Conservation (phyloP, 73 alveolate species). For the Stentor roeselii region DNA sequence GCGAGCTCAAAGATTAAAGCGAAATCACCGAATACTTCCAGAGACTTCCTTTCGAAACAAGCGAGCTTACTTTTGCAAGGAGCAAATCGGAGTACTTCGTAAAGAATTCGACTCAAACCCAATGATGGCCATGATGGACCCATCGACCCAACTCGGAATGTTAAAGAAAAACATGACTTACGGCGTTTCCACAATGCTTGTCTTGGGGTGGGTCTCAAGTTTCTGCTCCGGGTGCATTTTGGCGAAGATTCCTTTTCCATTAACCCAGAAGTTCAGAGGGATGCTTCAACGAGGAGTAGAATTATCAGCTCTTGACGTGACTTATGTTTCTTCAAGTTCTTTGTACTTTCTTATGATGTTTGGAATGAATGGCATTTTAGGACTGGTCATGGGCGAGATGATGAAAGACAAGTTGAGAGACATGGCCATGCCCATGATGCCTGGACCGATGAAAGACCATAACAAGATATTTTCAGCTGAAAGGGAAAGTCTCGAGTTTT, state of each 20-base stretch:
- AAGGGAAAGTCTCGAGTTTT: conserved; percentile 3
- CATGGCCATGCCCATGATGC: conserved; percentile 25
- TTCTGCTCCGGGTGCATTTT: conserved; percentile 49
- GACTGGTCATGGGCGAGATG: conserved; percentile 34
- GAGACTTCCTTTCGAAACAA: not conserved
- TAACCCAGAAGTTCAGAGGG: conserved; percentile 51
- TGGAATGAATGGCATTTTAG: conserved; percentile 33
- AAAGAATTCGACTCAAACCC: conserved; percentile 1
- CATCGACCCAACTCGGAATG: conserved; percentile 41
- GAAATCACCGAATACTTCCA: not conserved
- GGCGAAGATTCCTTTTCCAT: conserved; percentile 52
- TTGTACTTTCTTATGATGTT: conserved; percentile 46
- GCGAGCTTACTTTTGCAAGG: conserved; percentile 20
- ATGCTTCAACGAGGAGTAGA: conserved; percentile 59
- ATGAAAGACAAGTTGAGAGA: not conserved
- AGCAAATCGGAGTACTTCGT: not conserved
- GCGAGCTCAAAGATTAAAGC: not conserved
- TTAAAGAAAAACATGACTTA: conserved; percentile 40
- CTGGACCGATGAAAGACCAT: not conserved
- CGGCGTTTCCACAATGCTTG: conserved; percentile 39
- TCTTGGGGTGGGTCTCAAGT: conserved; percentile 38
- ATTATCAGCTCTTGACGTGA: conserved; percentile 49
- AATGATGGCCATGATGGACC: conserved; percentile 41
- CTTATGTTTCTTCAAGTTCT: conserved; percentile 52
- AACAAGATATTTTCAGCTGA: not conserved